Base-by-base conservation (phyloP, 169 alveolate genomes). In the Plasmodium inui region DNA sequence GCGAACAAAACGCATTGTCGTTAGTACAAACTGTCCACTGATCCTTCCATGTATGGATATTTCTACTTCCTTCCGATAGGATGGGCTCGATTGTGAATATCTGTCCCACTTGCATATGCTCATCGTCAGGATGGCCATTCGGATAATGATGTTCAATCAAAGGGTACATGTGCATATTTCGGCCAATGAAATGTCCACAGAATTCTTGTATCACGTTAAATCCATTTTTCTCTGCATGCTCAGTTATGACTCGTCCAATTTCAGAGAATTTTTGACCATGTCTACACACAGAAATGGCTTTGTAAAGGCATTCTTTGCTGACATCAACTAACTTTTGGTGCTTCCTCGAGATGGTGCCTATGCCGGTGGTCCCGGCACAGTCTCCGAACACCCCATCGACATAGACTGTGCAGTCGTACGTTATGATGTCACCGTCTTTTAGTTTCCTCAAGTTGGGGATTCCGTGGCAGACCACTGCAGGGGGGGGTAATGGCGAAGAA, bases 111-210 rank as follows among this genome's bases (percentile, higher is more conserved):
- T 96, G 95, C 98, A 97, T 96, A 28, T 70, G 61, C 5, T 94
- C 95, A 76, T 85, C 91, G 37, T 86, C 55, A 14, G 95, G 82
- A 55, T 74, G 91, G 83, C 89, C 50, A 72, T 96, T 96, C n/a
- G 98, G 97, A 81, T 96, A 96, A 83, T 94, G 92, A 84, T 97
- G 99, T 78, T 94, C 97, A 41, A 98, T 93, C 93, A 95, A 95
- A 10, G 99, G 99, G 19, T 97, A 96, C 98, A 97, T 97, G 93
- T 98, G 99, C 97, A 98, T 96, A 83, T 96, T 94, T 55, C 96
- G 94, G 37, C 99, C 99, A 9, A 98, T 98, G 74, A 98, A 98
- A 96, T 98, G 99, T 6, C 99, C 99, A 41, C 98, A 97, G 89
- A 98, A 98, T 71, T 97, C 97, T 82, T 85, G 95, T 46, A 97